These are phyloP conservation scores for Penicillium psychrosexuale DNA, from an alignment of 2,329 filamentous ascomycete species.

Conservation along the genomic window DNA sequence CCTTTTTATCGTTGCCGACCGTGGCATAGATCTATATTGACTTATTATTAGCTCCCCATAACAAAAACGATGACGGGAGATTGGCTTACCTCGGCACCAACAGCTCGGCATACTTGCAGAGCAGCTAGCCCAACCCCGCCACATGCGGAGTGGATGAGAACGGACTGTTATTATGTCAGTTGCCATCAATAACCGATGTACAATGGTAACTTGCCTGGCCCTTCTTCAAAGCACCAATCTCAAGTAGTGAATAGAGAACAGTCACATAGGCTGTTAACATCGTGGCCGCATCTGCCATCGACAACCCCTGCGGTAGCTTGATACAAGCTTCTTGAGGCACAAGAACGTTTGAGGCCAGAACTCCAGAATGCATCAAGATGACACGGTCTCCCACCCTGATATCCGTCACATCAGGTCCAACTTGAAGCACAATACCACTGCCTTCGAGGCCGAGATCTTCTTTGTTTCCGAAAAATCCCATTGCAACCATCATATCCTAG, in stretches of 20 bases:
- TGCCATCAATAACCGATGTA: not conserved
- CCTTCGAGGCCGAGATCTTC: slow-evolving; percentile 32
- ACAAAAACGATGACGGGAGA: no score
- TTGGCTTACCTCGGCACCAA: slow-evolving; percentile 15
- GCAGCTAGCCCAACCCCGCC: slow-evolving; percentile 25
- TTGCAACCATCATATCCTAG: slow-evolving; percentile 24
- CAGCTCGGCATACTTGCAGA: slow-evolving; percentile 18
- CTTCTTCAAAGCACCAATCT: slow-evolving; percentile 21
- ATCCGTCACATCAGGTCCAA: slow-evolving; percentile 26
- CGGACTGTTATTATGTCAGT: slow-evolving; percentile 6
- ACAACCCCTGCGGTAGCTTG: slow-evolving; percentile 9
- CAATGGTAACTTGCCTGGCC: slow-evolving; percentile 15
- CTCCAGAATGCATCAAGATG: slow-evolving; percentile 10
- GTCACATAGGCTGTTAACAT: slow-evolving; percentile 15
- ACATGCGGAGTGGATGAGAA: slow-evolving; percentile 24
- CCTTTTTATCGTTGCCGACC: slow-evolving; percentile 16
- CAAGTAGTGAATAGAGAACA: slow-evolving; percentile 19
- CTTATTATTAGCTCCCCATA: not conserved
- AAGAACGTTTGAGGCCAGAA: slow-evolving; percentile 7
- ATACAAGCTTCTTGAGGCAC: slow-evolving; percentile 3
- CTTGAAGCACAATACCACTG: slow-evolving; percentile 29
- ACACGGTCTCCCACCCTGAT: slow-evolving; percentile 33
- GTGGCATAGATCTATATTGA: slow-evolving; percentile 15
- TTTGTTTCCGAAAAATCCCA: slow-evolving; percentile 29
- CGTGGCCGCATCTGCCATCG: slow-evolving; percentile 18